Conservation (phyloP, 106 monocot genomes). For the Triglochin maritima region DNA sequence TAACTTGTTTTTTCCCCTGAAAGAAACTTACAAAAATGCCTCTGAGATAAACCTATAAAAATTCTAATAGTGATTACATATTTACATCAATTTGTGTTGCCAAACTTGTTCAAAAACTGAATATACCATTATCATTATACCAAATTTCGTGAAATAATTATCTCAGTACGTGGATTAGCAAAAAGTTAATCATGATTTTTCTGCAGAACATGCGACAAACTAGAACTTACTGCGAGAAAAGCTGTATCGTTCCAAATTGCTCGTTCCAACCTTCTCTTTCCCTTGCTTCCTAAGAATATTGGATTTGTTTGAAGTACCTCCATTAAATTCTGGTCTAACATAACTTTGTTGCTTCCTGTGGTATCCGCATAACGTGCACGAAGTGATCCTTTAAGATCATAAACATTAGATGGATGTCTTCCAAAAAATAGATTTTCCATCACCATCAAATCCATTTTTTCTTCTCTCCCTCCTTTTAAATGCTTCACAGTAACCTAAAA, state of each 20-base stretch:
- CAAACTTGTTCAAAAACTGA: no score
- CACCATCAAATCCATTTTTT: conserved; percentile 85
- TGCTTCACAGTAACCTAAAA: conserved; percentile 56
- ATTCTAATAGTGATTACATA: no score
- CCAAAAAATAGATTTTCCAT: conserved; percentile 86
- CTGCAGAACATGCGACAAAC: no score
- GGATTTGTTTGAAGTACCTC: conserved; percentile 69
- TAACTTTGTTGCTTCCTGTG: conserved; percentile 60
- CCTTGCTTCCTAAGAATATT: conserved; percentile 73
- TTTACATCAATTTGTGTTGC: no score
- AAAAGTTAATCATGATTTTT: no score
- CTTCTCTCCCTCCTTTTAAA: conserved; percentile 74
- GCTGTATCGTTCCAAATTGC: conserved; percentile 97
- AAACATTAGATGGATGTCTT: conserved; percentile 63
- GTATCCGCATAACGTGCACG: conserved; percentile 81
- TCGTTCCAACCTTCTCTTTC: conserved; percentile 78
- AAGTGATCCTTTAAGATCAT: conserved; percentile 89
- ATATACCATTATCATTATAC: no score
- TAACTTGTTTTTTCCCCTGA: no score
- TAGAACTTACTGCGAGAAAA: conserved; percentile 71
- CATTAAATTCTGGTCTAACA: conserved; percentile 74
- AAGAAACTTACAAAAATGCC: no score
- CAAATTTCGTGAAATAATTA: no score
- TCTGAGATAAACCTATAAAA: no score
- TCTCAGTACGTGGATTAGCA: no score